Evolutionary conservation across 768 basidiomycete genomes (phyloP).

Genomic region (Clitopilus passeckerianus): DNA sequence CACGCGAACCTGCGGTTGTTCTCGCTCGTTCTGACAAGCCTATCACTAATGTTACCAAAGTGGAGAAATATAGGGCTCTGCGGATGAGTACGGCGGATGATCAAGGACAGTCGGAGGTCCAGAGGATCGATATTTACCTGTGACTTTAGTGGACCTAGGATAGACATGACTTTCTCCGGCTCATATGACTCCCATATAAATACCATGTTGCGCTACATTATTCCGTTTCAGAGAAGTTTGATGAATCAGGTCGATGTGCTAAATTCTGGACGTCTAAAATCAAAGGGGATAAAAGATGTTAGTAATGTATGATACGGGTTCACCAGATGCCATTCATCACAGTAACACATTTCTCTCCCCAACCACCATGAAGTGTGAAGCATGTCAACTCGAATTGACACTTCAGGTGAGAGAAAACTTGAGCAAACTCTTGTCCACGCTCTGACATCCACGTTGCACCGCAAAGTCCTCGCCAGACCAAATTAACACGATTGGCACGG

Average conservation of each 20-base stretch:
- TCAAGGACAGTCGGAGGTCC: background rate
- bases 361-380: background rate
- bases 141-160: background rate
- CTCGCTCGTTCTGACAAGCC: background rate
- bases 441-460: background rate
- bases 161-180: too few relatives aligned
- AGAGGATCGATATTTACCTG: background rate
- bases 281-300: too few relatives aligned
- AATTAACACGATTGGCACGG: background rate
- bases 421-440: background rate
- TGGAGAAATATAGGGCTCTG: background rate
- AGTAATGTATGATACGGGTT: too few relatives aligned
- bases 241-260: too few relatives aligned
- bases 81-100: background rate
- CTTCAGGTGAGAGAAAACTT: too few relatives aligned
- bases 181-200: too few relatives aligned
- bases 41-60: background rate
- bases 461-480: background rate
- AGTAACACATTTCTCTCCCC: background rate
- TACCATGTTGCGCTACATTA: too few relatives aligned
- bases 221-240: too few relatives aligned
- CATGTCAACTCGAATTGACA: background rate
- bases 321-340: too few relatives aligned
- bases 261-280: too few relatives aligned
- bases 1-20: background rate